phyloP scores from a whole-genome alignment of 2,329 filamentous ascomycete species.

The Alternaria triticina region DNA sequence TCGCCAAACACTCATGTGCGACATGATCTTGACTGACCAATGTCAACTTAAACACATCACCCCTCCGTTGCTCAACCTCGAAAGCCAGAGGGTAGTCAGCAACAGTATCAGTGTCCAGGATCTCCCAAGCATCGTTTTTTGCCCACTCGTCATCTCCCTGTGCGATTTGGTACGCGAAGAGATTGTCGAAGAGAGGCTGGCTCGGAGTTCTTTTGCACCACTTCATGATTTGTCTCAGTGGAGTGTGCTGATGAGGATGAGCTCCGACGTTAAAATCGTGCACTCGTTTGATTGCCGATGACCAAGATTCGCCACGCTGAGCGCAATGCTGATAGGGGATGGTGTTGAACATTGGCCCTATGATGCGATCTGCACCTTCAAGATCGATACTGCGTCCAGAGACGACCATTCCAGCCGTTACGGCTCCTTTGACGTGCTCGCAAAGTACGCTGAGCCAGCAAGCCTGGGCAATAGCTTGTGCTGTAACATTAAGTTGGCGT shows the following conservation, averaged over 20 bases:
- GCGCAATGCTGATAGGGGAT: slow-evolving; percentile 70
- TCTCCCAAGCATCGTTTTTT: slow-evolving; percentile 60
- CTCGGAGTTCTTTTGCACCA: slow-evolving; percentile 67
- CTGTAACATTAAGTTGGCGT: slow-evolving; percentile 70
- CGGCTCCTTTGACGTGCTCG: slow-evolving; percentile 54
- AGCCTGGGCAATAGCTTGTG: slow-evolving; percentile 80
- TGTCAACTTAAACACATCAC: slow-evolving; percentile 60
- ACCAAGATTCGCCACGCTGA: slow-evolving; percentile 60
- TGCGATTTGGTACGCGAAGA: slow-evolving; percentile 79
- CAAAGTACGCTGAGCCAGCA: slow-evolving; percentile 72
- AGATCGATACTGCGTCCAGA: slow-evolving; percentile 79
- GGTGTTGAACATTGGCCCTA: slow-evolving; percentile 91
- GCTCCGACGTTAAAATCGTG: slow-evolving; percentile 73
- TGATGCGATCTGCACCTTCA: slow-evolving; percentile 67
- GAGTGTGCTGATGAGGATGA: slow-evolving; percentile 77
- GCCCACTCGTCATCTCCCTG: slow-evolving; percentile 27
- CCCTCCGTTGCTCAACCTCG: slow-evolving; percentile 66
- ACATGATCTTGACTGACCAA: slow-evolving; percentile 64
- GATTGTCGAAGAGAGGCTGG: slow-evolving; percentile 70
- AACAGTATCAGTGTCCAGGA: slow-evolving; percentile 47
- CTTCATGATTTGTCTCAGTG: slow-evolving; percentile 80
- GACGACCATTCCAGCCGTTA: slow-evolving; percentile 74
- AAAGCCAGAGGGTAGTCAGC: slow-evolving; percentile 80
- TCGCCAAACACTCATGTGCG: slow-evolving; percentile 44
- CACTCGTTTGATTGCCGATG: slow-evolving; percentile 65